Evolutionary conservation across 305 asterid genomes (phyloP).

Genomic region (Petunia hybrid): DNA sequence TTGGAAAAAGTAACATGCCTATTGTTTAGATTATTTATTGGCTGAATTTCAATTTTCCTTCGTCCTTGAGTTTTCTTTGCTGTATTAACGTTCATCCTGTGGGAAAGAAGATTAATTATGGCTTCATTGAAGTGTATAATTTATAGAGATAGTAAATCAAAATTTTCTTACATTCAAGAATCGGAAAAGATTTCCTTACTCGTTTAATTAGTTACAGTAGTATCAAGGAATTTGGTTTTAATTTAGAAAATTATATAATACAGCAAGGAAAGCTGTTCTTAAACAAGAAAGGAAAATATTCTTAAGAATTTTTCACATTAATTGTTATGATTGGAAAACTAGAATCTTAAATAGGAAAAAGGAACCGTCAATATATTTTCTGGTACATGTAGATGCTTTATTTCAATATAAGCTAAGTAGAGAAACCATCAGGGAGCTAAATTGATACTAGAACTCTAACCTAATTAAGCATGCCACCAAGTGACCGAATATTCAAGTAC

Average conservation of each 20-base stretch:
- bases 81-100: background rate
- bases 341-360: too few species aligned
- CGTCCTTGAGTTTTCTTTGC: slow-evolving; percentile 52
- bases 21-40: slow-evolving; percentile 38
- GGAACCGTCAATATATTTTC: too few species aligned
- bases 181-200: background rate
- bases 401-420: too few species aligned
- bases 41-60: slow-evolving; percentile 47
- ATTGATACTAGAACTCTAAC: too few species aligned
- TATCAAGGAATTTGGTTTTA: background rate
- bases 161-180: background rate
- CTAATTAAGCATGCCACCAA: too few species aligned
- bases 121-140: background rate
- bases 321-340: background rate
- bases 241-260: background rate
- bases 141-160: background rate
- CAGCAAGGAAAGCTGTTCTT: background rate
- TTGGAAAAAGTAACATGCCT: slow-evolving; percentile 46
- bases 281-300: background rate
- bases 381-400: too few species aligned
- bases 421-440: too few species aligned
- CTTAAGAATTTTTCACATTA: background rate
- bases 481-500: too few species aligned
- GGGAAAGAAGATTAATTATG: background rate
- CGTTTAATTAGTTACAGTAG: background rate